Conservation (phyloP, 805 yeast species). For the Kazachstania africana region DNA sequence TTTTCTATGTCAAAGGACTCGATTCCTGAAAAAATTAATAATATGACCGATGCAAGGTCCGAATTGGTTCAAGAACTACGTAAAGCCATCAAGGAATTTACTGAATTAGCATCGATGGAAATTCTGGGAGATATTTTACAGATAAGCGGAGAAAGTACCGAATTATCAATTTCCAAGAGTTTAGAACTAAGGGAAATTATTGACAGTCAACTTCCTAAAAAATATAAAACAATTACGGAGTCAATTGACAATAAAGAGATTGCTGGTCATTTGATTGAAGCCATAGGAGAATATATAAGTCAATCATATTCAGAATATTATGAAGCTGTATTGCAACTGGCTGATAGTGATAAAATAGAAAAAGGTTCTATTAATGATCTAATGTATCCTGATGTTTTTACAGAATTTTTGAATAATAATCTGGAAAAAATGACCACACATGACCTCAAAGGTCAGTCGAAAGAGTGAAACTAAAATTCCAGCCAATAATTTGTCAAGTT, state of each 20-base stretch:
- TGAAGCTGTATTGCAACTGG: conserved; percentile 12
- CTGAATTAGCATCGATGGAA: conserved; percentile 40
- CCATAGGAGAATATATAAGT: conserved; percentile 49
- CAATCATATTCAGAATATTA: conserved; percentile 47
- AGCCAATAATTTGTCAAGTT: background rate
- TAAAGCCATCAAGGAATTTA: conserved; percentile 55
- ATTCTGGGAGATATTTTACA: conserved; percentile 37
- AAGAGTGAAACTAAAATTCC: background rate
- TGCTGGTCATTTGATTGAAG: conserved; percentile 43
- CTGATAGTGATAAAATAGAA: conserved; percentile 4
- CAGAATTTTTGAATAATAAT: no score
- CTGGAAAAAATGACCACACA: background rate
- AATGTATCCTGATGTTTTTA: background rate
- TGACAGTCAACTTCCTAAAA: conserved; percentile 42
- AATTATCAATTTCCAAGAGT: conserved; percentile 18
- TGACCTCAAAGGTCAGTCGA: background rate
- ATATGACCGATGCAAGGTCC: conserved; percentile 65
- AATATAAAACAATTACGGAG: conserved; percentile 38
- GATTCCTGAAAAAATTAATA: conserved; percentile 47
- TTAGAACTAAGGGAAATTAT: conserved; percentile 38
- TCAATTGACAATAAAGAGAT: conserved; percentile 48
- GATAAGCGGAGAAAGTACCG: conserved; percentile 16
- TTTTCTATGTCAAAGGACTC: conserved; percentile 7
- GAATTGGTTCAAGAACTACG: conserved; percentile 70
- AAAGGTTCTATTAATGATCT: background rate